Conservation (phyloP, 1,139 yeast genomes). For the Saccharomyces hybrid region DNA sequence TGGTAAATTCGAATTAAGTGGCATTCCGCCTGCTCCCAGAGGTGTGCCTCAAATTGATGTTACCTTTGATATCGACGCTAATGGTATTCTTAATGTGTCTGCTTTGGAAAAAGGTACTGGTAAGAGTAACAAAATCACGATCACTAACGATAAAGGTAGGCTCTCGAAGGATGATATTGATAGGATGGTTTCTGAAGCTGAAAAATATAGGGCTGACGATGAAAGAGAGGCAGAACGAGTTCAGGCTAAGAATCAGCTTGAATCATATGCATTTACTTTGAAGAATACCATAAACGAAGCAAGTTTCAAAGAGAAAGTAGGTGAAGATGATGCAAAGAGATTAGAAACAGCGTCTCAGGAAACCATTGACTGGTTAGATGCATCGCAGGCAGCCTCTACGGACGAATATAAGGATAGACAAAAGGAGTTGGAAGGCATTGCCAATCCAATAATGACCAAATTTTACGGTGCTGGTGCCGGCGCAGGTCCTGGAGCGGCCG, state of each 20-base stretch:
- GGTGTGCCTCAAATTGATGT: slow-evolving; percentile 97
- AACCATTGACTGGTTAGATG: slow-evolving; percentile 76
- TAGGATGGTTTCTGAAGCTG: slow-evolving; percentile 86
- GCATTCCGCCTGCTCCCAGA: slow-evolving; percentile 96
- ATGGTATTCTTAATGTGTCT: slow-evolving; percentile 89
- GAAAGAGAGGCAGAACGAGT: slow-evolving; percentile 70
- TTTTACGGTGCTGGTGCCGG: slow-evolving; percentile 50
- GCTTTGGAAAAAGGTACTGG: slow-evolving; percentile 94
- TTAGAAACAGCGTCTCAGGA: slow-evolving; percentile 77
- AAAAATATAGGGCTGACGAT: slow-evolving; percentile 70
- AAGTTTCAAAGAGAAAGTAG: slow-evolving; percentile 62
- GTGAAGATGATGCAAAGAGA: slow-evolving; percentile 77
- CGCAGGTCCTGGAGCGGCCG: slow-evolving; percentile 40
- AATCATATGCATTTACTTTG: slow-evolving; percentile 74
- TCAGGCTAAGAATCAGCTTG: slow-evolving; percentile 71
- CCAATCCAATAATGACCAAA: slow-evolving; percentile 57
- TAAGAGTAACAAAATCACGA: slow-evolving; percentile 65
- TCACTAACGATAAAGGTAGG: slow-evolving; percentile 88
- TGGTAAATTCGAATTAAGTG: slow-evolving; percentile 89
- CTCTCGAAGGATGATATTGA: slow-evolving; percentile 85
- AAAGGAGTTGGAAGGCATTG: slow-evolving; percentile 55
- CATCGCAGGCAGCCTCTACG: slow-evolving; percentile 72
- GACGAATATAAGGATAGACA: slow-evolving; percentile 68
- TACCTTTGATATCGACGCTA: slow-evolving; percentile 89
- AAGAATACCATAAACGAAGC: slow-evolving; percentile 61